Evolutionary conservation across 768 basidiomycete genomes (phyloP), one percentile per base, ranked within the genome.

Genomic region (Termitomyces sp.): DNA sequence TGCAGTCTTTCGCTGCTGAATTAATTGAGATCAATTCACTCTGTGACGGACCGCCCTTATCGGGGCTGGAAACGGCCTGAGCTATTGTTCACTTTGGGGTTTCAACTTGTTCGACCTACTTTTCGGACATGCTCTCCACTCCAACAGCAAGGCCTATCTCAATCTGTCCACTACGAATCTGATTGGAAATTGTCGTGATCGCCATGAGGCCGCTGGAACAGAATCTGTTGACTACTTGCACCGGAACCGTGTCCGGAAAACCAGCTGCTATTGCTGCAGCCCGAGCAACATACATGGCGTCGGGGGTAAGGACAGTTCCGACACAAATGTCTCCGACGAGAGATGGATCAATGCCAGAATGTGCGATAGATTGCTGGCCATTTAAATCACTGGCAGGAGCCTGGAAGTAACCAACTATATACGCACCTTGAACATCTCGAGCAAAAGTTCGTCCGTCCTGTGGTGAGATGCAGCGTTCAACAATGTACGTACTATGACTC

Each of bases 141-240:
- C 92, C 94, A 47, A 92, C 69, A 31, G 89, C 89, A 17, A 93
- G 75, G 2, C 92, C 91, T 53, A 92, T 76, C 43, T 91, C 82
- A 43, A 92, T 90, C 66, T 92, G 87, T n/a, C 89, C 88, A 11
- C 77, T 78, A 16, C 82, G 78, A 47, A 94, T 83, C 64, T 89
- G 83, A 69, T 92, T 92, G 21, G 89, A 81, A 55, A 93, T 84
- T 31, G 80, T 79, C 10, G 87, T 89, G 31, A 87, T 78, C 12
- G 92, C 89, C 87, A 92, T 90, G n/a, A 94, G 81, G 25, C 90
- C 91, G 58, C 85, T 88, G 3, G 90, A 90, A 66, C 91, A 94
- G 69, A 91, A 90, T 31, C 92, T 77, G 67, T 93, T 92, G 63
- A 93, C 73, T 25, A 77, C 79, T 66, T 92, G 85, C 10, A 90